Evolutionary conservation across 106 monocot species (phyloP).

Genomic region (Dactylorhiza incarnata): DNA sequence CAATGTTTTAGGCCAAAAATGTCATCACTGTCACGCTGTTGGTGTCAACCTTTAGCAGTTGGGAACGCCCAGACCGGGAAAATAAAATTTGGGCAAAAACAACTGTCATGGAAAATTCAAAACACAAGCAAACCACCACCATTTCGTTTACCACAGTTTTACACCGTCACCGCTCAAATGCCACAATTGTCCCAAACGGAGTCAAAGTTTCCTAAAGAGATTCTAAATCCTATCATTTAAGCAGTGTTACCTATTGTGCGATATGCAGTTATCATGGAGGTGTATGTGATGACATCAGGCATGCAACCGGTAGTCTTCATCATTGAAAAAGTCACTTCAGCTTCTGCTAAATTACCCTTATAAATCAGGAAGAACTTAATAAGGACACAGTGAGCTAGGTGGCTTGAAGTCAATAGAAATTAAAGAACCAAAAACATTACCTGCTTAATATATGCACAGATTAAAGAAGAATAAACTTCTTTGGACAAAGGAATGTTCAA

Average conservation of each 20-base stretch:
- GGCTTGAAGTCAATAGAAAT: background rate
- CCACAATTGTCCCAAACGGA: too few species aligned
- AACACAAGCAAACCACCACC: too few species aligned
- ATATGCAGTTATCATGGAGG: slow-evolving; percentile 85
- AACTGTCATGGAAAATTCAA: too few species aligned
- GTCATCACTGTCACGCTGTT: too few species aligned
- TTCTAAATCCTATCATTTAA: background rate
- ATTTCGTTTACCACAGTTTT: too few species aligned
- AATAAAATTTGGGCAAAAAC: too few species aligned
- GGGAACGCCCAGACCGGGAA: too few species aligned
- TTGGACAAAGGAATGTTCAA: slow-evolving; percentile 67
- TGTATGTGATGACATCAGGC: slow-evolving; percentile 80
- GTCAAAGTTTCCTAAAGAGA: background rate
- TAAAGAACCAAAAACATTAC: slow-evolving; percentile 22
- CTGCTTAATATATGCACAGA: slow-evolving; percentile 81
- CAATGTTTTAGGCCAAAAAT: too few species aligned
- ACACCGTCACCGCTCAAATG: too few species aligned
- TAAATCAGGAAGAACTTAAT: slow-evolving; percentile 8
- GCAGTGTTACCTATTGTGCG: slow-evolving; percentile 43
- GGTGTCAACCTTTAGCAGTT: too few species aligned
- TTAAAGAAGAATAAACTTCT: slow-evolving; percentile 87
- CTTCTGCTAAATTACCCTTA: slow-evolving; percentile 69
- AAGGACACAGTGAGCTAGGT: background rate
- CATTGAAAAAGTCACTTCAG: slow-evolving; percentile 58
- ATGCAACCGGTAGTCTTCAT: slow-evolving; percentile 56